phyloP scores from a whole-genome alignment of 1,139 yeast genomes.

The Yamadazyma taylorii region DNA sequence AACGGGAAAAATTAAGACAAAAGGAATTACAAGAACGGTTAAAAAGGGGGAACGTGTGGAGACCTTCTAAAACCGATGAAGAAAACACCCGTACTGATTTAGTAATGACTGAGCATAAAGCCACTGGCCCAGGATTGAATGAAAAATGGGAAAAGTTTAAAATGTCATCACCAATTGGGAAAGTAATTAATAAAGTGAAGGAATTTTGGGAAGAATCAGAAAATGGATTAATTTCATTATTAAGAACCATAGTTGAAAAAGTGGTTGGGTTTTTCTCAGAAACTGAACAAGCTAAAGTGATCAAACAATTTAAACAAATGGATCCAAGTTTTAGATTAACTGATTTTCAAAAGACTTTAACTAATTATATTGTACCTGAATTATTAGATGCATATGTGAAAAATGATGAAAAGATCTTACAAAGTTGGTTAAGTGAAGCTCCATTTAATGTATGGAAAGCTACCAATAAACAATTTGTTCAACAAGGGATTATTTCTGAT shows the following conservation, averaged over 20 bases:
- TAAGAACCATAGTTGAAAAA: constrained; percentile 79
- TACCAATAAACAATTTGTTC: constrained; percentile 87
- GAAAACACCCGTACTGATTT: constrained; percentile 59
- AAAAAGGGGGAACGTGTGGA: constrained; percentile 57
- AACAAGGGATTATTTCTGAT: constrained; percentile 90
- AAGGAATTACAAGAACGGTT: constrained; percentile 50
- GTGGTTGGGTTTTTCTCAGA: constrained; percentile 90
- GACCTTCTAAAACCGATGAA: constrained; percentile 79
- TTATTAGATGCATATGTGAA: constrained; percentile 92
- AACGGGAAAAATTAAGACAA: constrained; percentile 74
- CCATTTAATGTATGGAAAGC: constrained; percentile 95
- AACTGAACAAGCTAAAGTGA: constrained; percentile 92
- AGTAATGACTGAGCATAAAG: constrained; percentile 79
- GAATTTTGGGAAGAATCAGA: constrained; percentile 92
- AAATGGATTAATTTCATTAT: constrained; percentile 80
- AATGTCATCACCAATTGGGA: constrained; percentile 69
- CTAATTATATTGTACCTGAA: constrained; percentile 94
- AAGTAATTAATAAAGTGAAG: constrained; percentile 59
- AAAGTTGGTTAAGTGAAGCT: constrained; percentile 94
- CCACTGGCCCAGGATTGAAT: constrained; percentile 67
- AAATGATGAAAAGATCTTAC: constrained; percentile 82
- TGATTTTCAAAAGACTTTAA: constrained; percentile 77
- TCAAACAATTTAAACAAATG: constrained; percentile 80
- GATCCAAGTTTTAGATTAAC: constrained; percentile 87
- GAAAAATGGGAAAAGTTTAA: constrained; percentile 72